Evolutionary conservation across 1,284 basidiomycete species (phyloP).

Genomic region (Fomitopsis pinicola): DNA sequence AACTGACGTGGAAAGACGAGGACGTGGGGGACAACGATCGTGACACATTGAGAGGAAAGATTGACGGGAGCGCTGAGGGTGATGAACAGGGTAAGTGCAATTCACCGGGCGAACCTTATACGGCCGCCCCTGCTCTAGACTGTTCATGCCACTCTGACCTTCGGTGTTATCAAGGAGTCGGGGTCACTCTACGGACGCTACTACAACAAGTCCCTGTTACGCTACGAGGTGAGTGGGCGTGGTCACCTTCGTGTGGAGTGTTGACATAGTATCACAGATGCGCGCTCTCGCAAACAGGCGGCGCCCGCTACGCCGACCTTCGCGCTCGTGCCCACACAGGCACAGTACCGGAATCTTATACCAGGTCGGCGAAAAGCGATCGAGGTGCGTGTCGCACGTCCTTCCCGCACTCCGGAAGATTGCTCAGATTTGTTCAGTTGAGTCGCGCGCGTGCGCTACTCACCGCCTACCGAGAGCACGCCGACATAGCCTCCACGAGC

Average conservation of each 20-base stretch:
- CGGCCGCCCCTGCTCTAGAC: neutral
- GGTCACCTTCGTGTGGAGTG: neutral
- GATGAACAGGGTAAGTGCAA: constrained; percentile 14
- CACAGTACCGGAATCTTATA: constrained; percentile 43
- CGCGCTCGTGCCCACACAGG: constrained; percentile 41
- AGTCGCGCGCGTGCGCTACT: constrained; percentile 51
- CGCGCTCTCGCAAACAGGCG: constrained; percentile 31
- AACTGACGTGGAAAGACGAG: constrained; percentile 20
- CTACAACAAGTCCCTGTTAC: constrained; percentile 58
- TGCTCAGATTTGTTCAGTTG: constrained; percentile 41
- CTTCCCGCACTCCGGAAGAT: neutral
- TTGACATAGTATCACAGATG: constrained; percentile 27
- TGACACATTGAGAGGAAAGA: neutral
- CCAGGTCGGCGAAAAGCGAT: constrained; percentile 65
- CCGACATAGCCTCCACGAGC: constrained; percentile 16
- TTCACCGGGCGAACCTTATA: neutral
- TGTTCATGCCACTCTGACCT: neutral
- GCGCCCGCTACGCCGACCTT: constrained; percentile 49
- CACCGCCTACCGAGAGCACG: constrained; percentile 39
- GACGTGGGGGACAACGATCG: neutral
- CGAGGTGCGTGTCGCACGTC: constrained; percentile 41
- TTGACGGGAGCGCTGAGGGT: constrained; percentile 9
- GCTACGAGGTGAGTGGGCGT: constrained; percentile 39
- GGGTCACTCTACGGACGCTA: constrained; percentile 37
- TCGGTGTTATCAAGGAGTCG: constrained; percentile 31